Percentiles rank a stretch among this genome's conserved stretches.
phyloP scores from a whole-genome alignment of 2,329 filamentous ascomycete genomes.

The Shiraia bambusicola region DNA sequence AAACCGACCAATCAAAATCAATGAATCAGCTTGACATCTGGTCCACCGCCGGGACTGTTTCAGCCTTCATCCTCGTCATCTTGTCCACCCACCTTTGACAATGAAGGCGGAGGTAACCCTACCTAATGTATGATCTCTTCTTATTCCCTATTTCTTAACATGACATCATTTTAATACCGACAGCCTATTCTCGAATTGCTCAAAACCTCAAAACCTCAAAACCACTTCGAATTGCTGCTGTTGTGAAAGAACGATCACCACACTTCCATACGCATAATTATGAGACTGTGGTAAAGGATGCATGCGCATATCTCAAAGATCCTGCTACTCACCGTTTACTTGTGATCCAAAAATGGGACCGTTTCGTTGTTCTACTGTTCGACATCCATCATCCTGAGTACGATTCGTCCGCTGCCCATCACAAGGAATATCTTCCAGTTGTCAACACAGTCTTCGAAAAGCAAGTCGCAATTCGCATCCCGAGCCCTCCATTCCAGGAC shows the following conservation, averaged over 20 bases:
- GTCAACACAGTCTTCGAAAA: slow-evolving; percentile 5
- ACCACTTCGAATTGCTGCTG: too few species aligned
- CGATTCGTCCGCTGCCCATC: slow-evolving; percentile 4
- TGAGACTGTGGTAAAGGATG: slow-evolving; percentile 2
- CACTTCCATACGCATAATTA: slow-evolving; percentile 2
- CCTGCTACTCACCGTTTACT: slow-evolving; percentile 3
- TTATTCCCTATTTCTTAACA: too few species aligned
- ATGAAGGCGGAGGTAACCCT: too few species aligned
- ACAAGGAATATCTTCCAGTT: slow-evolving; percentile 4
- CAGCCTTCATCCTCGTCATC: too few species aligned
- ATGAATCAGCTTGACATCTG: too few species aligned
- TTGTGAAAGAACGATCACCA: background rate
- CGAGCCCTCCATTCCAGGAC: slow-evolving; percentile 4
- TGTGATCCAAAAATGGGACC: slow-evolving; percentile 7
- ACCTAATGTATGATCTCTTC: too few species aligned
- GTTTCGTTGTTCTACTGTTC: slow-evolving; percentile 3
- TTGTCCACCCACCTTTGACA: too few species aligned
- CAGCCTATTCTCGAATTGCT: too few species aligned
- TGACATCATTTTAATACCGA: too few species aligned
- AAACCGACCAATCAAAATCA: too few species aligned
- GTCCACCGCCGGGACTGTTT: too few species aligned
- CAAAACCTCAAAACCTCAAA: too few species aligned
- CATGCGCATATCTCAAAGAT: slow-evolving; percentile 3
- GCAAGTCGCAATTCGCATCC: slow-evolving; percentile 1
- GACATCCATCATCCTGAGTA: slow-evolving; percentile 4